phyloP scores from a whole-genome alignment of 495 filamentous ascomycete genomes.

The Podospora bellae-mahoneyi region DNA sequence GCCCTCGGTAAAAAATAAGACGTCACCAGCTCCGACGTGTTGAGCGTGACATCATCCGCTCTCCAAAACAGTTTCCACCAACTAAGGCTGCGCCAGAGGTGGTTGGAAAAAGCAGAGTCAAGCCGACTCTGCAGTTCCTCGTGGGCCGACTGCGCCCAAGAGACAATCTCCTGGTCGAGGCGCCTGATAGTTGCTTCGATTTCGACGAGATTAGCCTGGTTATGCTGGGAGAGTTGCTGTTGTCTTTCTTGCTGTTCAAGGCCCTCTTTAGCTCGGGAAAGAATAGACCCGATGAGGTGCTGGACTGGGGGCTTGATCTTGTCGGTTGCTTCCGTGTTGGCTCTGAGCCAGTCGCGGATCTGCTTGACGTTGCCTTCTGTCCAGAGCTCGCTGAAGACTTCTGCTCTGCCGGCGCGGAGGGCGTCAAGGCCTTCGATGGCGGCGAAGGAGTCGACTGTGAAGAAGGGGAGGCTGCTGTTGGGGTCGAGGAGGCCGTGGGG shows the following conservation, averaged over 20 bases:
- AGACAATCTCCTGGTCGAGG: slow-evolving; percentile 56
- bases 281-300: background rate
- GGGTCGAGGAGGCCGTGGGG: background rate
- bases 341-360: background rate
- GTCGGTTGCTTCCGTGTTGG: background rate
- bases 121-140: slow-evolving; percentile 76
- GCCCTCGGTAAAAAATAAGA: slow-evolving; percentile 69
- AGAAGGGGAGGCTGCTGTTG: background rate
- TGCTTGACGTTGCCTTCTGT: background rate
- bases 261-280: background rate
- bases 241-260: background rate
- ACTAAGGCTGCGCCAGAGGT: slow-evolving; percentile 66
- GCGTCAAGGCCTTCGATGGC: slow-evolving; percentile 1
- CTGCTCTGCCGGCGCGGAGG: background rate
- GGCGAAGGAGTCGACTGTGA: background rate
- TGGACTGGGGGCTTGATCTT: slow-evolving; percentile 18
- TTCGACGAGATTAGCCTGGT: background rate
- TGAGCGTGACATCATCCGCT: slow-evolving; percentile 83
- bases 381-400: slow-evolving; percentile 1
- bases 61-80: slow-evolving; percentile 98
- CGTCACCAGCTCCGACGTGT: slow-evolving; percentile 71
- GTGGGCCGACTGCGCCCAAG: slow-evolving; percentile 78
- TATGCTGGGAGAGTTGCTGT: background rate
- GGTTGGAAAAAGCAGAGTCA: slow-evolving; percentile 65
- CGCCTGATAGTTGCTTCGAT: slow-evolving; percentile 30